Conservation (phyloP, 805 yeast genomes). For the Wickerhamiella cacticola region DNA sequence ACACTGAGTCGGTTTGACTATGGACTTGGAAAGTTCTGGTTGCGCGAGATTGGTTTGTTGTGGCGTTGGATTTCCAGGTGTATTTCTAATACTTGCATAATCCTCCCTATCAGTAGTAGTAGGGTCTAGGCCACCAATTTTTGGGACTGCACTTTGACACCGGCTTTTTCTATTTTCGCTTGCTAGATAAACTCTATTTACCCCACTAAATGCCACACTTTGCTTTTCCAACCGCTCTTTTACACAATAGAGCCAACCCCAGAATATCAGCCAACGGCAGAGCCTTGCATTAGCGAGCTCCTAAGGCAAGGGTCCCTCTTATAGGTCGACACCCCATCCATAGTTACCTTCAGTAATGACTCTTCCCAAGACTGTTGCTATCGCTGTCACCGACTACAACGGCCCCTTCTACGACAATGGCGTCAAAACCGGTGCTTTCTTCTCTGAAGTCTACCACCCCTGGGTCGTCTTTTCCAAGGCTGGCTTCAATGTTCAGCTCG, state of each 20-base stretch:
- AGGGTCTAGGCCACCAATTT: too few relatives aligned
- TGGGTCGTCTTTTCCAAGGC: conserved; percentile 36
- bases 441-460: conserved; percentile 50
- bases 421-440: conserved; percentile 47
- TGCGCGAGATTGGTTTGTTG: too few relatives aligned
- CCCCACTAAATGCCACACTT: too few relatives aligned
- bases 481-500: conserved; percentile 44
- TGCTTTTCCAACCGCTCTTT: neutral
- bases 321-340: neutral
- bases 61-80: too few relatives aligned
- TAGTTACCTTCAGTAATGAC: neutral
- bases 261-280: neutral
- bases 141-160: too few relatives aligned
- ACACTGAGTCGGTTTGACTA: too few relatives aligned
- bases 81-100: too few relatives aligned
- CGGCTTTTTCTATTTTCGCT: too few relatives aligned
- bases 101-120: too few relatives aligned
- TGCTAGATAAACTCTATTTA: too few relatives aligned
- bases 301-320: neutral
- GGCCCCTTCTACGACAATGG: conserved; percentile 45
- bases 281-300: neutral
- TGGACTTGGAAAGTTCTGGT: too few relatives aligned
- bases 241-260: neutral
- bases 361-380: conserved; percentile 18
- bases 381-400: conserved; percentile 20